Evolutionary conservation across 192 early-diverging fungal species (phyloP), one percentile per base, ranked within the genome.

Genomic region (Chytriomyces confervae): DNA sequence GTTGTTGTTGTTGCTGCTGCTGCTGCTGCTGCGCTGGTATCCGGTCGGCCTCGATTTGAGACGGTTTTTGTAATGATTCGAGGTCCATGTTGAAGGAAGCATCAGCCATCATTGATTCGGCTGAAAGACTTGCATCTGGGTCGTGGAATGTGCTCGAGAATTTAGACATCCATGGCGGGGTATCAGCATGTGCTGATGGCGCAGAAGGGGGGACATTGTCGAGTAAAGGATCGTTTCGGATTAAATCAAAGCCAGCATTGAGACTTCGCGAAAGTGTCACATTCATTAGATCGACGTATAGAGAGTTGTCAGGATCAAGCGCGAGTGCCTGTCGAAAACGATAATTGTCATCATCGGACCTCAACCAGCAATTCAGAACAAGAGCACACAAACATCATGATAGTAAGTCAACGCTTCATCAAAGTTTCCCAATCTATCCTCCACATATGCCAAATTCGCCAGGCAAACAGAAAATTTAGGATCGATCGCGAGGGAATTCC

Each of bases 331-430:
- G 11, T 27, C 11, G 24, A 23, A 13, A 13, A 27, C 16, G 36
- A 65, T 5, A 65, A 16, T 65, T 43, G 36, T 13, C 18, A 57
- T 57, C 20, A 57, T 57, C 20, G 53, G 1, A 57, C 16, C 3
- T 57, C 36, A 36, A 20, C 3, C 3, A 2, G 53, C 13, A 57
- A 57, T 57, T 13, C 5, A 29, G 8, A 13, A 23, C 20, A 65
- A 27, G 27, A 27, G 2, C 16, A n/a, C 24, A n/a, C 57, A 61
- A 23, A 69, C 89, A 66, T 84, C 44, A 53, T 92, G 90, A 79
- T 91, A 92, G 13, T 81, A 78, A 29, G 74, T 79, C 13, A 91
- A 82, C 5, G 92, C 92, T 18, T 86, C 84, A 1, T 77, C 80
- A 46, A 79, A 69, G 27, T 86, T 53, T 27, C 85, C 82, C 73